Evolutionary conservation across 2,329 filamentous ascomycete genomes (phyloP).

Genomic region (Fusarium circinatum): DNA sequence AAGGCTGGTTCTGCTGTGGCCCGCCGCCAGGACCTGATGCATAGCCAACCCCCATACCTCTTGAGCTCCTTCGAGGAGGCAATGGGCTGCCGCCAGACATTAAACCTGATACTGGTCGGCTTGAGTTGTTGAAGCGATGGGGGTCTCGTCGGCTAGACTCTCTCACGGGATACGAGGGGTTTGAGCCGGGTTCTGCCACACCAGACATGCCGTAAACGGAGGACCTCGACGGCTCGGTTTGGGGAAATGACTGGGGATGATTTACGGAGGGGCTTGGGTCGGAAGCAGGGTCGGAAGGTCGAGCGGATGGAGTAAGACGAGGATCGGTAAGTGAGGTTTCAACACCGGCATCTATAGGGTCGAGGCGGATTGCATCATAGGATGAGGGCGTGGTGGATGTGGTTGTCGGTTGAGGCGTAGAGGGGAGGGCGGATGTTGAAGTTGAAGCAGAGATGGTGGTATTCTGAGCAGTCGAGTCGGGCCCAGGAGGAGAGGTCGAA

Average conservation of each 20-base stretch:
- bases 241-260: slow-evolving; percentile 27
- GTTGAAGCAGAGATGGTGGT: slow-evolving; percentile 26
- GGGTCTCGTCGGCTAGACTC: slow-evolving; percentile 74
- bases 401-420: slow-evolving; percentile 32
- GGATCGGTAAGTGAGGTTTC: slow-evolving; percentile 38
- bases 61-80: slow-evolving; percentile 81
- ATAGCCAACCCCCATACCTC: slow-evolving; percentile 71
- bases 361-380: slow-evolving; percentile 40
- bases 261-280: slow-evolving; percentile 21
- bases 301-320: slow-evolving; percentile 27
- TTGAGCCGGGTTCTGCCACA: slow-evolving; percentile 72
- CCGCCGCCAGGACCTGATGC: slow-evolving; percentile 45
- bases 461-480: slow-evolving; percentile 21
- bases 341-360: slow-evolving; percentile 37
- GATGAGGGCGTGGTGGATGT: slow-evolving; percentile 30
- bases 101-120: slow-evolving; percentile 60
- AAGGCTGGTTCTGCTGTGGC: slow-evolving; percentile 33
- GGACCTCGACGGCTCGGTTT: slow-evolving; percentile 48
- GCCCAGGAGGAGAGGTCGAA: slow-evolving; percentile 39
- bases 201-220: slow-evolving; percentile 65
- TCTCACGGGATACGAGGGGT: slow-evolving; percentile 63
- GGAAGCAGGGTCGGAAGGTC: slow-evolving; percentile 28
- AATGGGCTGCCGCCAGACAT: slow-evolving; percentile 66
- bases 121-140: slow-evolving; percentile 69
- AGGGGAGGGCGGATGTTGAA: slow-evolving; percentile 25